Conservation (phyloP, 2,329 filamentous ascomycete genomes). For the Epichloe gansuensis region DNA sequence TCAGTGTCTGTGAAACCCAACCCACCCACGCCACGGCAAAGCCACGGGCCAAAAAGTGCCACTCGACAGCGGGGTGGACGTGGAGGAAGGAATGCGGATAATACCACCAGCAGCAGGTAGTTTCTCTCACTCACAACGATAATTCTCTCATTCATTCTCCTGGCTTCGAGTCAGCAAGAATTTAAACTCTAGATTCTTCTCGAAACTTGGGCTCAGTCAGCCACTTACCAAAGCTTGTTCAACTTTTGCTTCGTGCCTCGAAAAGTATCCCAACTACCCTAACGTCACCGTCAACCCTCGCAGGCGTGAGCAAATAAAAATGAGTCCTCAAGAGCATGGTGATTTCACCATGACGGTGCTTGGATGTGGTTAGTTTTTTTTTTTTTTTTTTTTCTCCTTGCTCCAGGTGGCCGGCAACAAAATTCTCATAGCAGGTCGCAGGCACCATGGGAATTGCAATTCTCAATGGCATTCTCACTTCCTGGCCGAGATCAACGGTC, state of each 20-base stretch:
- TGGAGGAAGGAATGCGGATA: no score
- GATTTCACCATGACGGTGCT: slow-evolving; percentile 66
- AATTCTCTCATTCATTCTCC: not conserved
- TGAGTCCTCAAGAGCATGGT: slow-evolving; percentile 22
- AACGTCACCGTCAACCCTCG: not conserved
- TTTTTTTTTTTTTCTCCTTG: slow-evolving; percentile 3
- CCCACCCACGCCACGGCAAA: not conserved
- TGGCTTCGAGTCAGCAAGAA: not conserved
- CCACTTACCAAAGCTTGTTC: not conserved
- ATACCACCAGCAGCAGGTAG: no score
- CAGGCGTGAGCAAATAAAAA: not conserved
- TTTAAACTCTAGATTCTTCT: not conserved
- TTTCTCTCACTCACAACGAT: not conserved
- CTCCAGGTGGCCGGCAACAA: not conserved
- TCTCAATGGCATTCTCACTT: slow-evolving; percentile 64
- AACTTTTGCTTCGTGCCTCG: not conserved
- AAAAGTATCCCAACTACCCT: not conserved
- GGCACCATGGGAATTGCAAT: slow-evolving; percentile 81
- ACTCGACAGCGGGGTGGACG: no score
- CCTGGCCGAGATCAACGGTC: slow-evolving; percentile 44
- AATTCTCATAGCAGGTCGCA: slow-evolving; percentile 19
- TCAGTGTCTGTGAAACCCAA: no score
- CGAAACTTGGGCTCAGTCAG: not conserved
- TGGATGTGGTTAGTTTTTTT: slow-evolving; percentile 59
- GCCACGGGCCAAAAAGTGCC: not conserved